Percentiles rank a stretch among this genome's conserved stretches.
phyloP scores from a whole-genome alignment of 768 basidiomycete genomes.

The Naganishia onofrii region DNA sequence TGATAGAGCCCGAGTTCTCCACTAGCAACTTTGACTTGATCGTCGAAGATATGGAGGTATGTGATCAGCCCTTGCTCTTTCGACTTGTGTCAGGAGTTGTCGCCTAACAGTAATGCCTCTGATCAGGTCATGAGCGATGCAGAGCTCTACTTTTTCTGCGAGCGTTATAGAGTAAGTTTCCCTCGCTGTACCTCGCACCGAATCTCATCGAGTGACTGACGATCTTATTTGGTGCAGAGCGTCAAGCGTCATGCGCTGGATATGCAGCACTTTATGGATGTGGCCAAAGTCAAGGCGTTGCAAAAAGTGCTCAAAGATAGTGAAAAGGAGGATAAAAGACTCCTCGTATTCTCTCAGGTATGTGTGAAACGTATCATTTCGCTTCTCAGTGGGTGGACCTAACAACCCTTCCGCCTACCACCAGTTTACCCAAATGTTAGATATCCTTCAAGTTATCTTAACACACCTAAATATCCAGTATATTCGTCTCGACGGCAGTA shows the following conservation, averaged over 20 bases:
- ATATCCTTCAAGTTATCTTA: constrained; percentile 82
- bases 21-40: constrained; percentile 78
- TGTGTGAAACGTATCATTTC: constrained; percentile 34
- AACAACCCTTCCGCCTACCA: neutral
- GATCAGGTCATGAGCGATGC: constrained; percentile 88
- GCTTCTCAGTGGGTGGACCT: neutral
- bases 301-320: constrained; percentile 70
- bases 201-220: neutral
- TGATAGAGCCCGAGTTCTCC: constrained; percentile 90
- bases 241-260: constrained; percentile 66
- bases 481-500: constrained; percentile 83
- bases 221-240: constrained; percentile 47
- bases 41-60: constrained; percentile 82
- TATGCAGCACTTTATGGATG: constrained; percentile 72
- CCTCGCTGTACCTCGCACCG: neutral
- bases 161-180: constrained; percentile 71
- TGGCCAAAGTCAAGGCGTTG: constrained; percentile 80
- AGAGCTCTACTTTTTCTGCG: constrained; percentile 82
- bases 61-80: constrained; percentile 19
- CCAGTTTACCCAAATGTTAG: constrained; percentile 92
- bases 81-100: neutral
- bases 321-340: constrained; percentile 66
- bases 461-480: constrained; percentile 70
- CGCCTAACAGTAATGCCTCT: neutral
- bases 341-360: constrained; percentile 93